Evolutionary conservation across 305 asterid genomes (phyloP).

Genomic region (Plantago rigida): DNA sequence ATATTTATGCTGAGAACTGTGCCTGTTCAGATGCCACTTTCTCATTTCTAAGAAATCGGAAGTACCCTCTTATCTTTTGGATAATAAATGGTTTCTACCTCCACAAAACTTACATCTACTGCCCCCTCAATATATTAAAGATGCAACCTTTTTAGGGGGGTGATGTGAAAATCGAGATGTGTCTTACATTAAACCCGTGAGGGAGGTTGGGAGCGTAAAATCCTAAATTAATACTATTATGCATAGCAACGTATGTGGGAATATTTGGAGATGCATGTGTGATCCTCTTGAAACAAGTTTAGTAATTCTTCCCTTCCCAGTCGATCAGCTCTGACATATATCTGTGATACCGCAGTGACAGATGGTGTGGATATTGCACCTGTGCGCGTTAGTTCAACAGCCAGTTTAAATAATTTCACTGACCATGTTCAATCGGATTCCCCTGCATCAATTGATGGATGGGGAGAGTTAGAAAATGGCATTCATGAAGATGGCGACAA

Average conservation of each 20-base stretch:
- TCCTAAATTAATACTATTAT: too few species aligned
- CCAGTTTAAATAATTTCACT: slow-evolving; percentile 41
- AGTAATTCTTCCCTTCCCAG: neutral
- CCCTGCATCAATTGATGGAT: slow-evolving; percentile 80
- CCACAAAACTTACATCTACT: too few species aligned
- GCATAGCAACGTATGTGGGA: too few species aligned
- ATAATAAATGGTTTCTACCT: too few species aligned
- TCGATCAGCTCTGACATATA: slow-evolving; percentile 22
- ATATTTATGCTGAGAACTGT: neutral
- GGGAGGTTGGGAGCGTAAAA: too few species aligned
- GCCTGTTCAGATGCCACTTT: neutral
- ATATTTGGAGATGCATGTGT: neutral
- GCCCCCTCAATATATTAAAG: too few species aligned
- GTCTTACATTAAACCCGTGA: too few species aligned
- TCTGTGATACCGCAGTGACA: slow-evolving; percentile 33
- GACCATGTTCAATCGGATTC: slow-evolving; percentile 55
- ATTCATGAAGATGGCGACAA: slow-evolving; percentile 48
- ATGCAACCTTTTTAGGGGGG: too few species aligned
- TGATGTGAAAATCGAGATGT: too few species aligned
- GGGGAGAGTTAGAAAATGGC: slow-evolving; percentile 92
- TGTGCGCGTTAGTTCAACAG: slow-evolving; percentile 41
- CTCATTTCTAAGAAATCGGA: neutral
- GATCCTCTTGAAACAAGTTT: neutral
- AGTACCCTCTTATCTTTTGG: neutral
- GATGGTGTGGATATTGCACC: slow-evolving; percentile 44